Base-by-base conservation (phyloP, 441 rosid species). In the Oxalis stricta region DNA sequence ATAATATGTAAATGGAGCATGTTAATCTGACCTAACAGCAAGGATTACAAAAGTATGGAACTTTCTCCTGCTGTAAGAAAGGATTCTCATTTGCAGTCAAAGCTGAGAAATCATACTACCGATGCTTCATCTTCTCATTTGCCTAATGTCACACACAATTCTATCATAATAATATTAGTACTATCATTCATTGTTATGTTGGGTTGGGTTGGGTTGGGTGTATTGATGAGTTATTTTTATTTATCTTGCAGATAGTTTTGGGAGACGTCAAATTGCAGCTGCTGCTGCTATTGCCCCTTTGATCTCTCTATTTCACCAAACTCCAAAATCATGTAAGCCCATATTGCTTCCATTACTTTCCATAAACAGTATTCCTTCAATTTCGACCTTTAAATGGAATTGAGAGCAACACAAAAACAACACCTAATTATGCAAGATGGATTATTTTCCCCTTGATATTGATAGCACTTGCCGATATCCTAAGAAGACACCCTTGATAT, bases 401-500 rank as follows among this genome's bases (percentile, higher is more conserved):
- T 31, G 18, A 33, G 18, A 29, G 41, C 42, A 33, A 36, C 30
- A 36, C 38, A n/a, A n/a, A n/a, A n/a, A n/a, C 9, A 26, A 41
- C 47, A 29, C 43, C 44, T 46, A 21, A 44, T 38, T 32, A 32
- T 60, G 46, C 49, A 13, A n/a, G n/a, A 31, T 33, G 24, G 6
- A 34, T 37, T 41, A 34, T 30, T 56, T 54, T n/a, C n/a, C n/a
- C 29, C 49, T 37, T 42, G 46, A 50, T n/a, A n/a, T n/a, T n/a
- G n/a, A 54, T 61, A 42, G 36, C 49, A 38, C 53, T 45, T 59
- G 41, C 69, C 64, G 73, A 66, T 56, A 65, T 75, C 81, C 85
- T 79, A 77, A 77, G 78, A 72, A 63, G 75, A 70, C 69, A 56
- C 65, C 65, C 70, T 86, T 84, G 89, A 84, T 82, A 66, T 84